Evolutionary conservation across 306 rosid species (phyloP).

Genomic region (Vigna radiata): DNA sequence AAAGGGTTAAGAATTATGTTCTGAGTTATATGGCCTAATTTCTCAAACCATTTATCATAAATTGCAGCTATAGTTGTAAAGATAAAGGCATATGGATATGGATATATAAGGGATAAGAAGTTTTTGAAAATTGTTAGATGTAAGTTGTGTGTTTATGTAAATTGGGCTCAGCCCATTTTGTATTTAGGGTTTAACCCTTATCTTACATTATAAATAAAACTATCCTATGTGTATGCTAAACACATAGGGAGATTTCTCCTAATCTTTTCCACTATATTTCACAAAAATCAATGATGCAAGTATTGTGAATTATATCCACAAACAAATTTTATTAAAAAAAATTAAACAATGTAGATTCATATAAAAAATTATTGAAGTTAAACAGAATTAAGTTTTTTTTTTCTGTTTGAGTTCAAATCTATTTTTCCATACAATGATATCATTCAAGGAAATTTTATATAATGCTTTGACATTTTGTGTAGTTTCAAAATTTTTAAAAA

Average conservation of each 20-base stretch:
- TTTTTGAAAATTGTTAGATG: no score
- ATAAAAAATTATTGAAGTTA: background rate
- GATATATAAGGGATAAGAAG: background rate
- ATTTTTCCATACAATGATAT: background rate
- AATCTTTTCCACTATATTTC: no score
- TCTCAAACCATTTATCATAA: conserved; percentile 5
- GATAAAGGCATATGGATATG: background rate
- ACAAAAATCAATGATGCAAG: background rate
- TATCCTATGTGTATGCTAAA: no score
- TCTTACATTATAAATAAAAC: no score
- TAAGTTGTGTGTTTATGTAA: no score
- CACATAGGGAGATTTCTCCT: no score
- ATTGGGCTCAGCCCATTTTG: no score
- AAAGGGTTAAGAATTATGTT: background rate
- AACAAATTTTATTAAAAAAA: background rate
- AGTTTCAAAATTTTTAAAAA: conserved; percentile 11
- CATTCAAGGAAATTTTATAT: background rate
- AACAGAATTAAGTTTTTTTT: background rate
- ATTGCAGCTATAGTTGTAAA: background rate
- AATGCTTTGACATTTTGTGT: background rate
- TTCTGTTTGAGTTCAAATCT: conserved; percentile 7
- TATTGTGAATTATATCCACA: background rate
- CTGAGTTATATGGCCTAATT: background rate
- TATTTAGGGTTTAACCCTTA: no score
- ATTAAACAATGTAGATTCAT: background rate